phyloP scores from a whole-genome alignment of 352 stramenopile species.

The Phytopythium ostracodes region DNA sequence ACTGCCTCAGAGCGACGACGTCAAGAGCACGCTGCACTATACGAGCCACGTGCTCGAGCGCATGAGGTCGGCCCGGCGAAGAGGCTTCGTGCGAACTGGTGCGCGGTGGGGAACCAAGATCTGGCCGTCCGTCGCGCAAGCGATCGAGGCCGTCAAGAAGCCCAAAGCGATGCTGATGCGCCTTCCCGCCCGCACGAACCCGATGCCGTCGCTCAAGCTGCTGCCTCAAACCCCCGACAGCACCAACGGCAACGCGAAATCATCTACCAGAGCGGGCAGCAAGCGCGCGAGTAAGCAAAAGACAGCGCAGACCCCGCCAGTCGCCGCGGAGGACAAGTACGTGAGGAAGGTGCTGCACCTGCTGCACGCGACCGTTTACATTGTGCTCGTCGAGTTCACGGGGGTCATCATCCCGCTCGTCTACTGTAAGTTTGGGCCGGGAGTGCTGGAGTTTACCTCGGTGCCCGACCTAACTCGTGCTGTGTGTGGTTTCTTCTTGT shows the following conservation, averaged over 20 bases:
- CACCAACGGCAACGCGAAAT: not conserved
- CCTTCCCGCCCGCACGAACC: not conserved
- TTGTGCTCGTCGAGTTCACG: constrained; percentile 22
- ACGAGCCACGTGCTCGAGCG: not conserved
- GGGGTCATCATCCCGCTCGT: constrained; percentile 19
- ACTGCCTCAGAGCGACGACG: not conserved
- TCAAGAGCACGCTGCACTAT: not conserved
- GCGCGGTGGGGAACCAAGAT: not conserved
- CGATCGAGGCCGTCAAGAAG: constrained; percentile 7
- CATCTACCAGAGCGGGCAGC: not conserved
- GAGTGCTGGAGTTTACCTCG: constrained; percentile 7
- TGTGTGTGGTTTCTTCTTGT: not conserved
- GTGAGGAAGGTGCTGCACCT: not conserved
- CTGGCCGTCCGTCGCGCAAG: not conserved
- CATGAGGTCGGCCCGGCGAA: not conserved
- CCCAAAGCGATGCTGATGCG: not conserved
- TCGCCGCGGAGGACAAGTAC: not conserved
- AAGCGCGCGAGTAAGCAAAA: not conserved
- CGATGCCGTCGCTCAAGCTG: not conserved
- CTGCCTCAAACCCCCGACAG: not conserved
- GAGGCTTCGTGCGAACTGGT: not conserved
- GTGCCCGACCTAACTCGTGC: not conserved
- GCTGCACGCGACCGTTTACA: constrained; percentile 23
- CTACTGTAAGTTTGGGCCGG: constrained; percentile 11
- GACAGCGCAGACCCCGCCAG: not conserved